These are phyloP conservation scores for Penicillium bialowiezense DNA, from an alignment of 495 filamentous ascomycete species.

Conservation along the genomic window DNA sequence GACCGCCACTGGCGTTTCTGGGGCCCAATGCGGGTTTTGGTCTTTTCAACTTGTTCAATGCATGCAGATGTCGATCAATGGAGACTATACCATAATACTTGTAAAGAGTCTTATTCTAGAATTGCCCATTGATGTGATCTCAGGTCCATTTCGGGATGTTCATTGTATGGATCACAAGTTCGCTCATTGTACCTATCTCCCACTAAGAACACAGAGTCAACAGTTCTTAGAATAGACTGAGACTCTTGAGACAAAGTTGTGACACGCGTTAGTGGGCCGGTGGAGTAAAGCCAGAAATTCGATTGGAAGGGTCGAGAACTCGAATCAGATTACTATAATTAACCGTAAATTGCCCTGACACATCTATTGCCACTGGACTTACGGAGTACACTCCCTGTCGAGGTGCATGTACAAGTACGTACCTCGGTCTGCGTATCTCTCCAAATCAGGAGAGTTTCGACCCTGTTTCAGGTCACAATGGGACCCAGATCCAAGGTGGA, in stretches of 20 bases:
- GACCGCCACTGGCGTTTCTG: slow-evolving; percentile 11
- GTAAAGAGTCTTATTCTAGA: background rate
- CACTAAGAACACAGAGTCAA: too few relatives aligned
- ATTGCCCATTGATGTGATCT: background rate
- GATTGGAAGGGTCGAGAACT: slow-evolving; percentile 22
- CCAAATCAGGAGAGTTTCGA: too few relatives aligned
- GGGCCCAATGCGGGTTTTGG: slow-evolving; percentile 17
- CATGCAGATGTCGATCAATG: slow-evolving; percentile 22
- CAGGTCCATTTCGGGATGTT: too few relatives aligned
- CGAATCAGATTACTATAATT: slow-evolving; percentile 11
- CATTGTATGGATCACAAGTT: too few relatives aligned
- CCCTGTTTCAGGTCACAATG: background rate
- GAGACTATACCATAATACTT: slow-evolving; percentile 1
- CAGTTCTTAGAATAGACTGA: slow-evolving; percentile 4
- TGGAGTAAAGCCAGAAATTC: slow-evolving; percentile 11
- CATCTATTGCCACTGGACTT: slow-evolving; percentile 7
- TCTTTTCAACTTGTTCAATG: slow-evolving; percentile 1
- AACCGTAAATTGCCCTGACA: slow-evolving; percentile 1
- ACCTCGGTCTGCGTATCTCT: too few relatives aligned
- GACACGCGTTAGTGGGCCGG: slow-evolving; percentile 32
- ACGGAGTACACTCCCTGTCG: too few relatives aligned
- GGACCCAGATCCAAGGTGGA: background rate
- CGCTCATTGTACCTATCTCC: too few relatives aligned
- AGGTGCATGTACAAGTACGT: too few relatives aligned
- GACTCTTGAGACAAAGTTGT: slow-evolving; percentile 8